A percentile compares a stretch with the other conserved stretches of the same genome.
These are phyloP conservation scores for Melaleuca alternifolia DNA, from an alignment of 345 rosid species.

Conservation along the genomic window DNA sequence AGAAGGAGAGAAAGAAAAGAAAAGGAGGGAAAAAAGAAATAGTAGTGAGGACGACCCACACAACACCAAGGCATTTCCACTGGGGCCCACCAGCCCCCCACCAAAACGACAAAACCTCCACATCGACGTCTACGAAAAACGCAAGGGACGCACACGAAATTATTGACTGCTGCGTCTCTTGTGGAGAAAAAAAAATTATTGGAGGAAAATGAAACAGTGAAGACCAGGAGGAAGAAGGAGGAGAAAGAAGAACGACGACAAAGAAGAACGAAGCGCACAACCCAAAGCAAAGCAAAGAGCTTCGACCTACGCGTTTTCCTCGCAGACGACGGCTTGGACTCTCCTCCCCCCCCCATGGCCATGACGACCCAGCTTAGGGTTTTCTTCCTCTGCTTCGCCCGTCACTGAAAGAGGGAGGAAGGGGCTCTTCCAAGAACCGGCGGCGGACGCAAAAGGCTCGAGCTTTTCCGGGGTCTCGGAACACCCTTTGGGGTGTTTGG, in stretches of 20 bases:
- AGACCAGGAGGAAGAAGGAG: background rate
- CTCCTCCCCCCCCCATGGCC: conserved; percentile 9
- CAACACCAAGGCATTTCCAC: background rate
- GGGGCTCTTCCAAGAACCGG: background rate
- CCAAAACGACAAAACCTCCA: background rate
- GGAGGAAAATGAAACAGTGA: background rate
- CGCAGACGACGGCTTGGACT: conserved; percentile 21
- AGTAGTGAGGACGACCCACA: background rate
- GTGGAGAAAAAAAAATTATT: background rate
- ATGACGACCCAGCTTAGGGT: background rate
- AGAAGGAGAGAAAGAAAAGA: background rate
- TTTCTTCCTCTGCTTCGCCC: background rate
- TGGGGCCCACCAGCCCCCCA: background rate
- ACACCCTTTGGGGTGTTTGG: conserved; percentile 17
- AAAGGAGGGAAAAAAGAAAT: background rate
- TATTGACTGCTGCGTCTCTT: background rate
- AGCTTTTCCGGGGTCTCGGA: background rate
- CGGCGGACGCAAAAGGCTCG: background rate
- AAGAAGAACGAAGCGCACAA: background rate
- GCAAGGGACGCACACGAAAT: background rate
- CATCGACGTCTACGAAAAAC: background rate
- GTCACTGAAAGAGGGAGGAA: background rate
- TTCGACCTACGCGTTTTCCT: conserved; percentile 44
- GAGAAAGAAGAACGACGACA: background rate
- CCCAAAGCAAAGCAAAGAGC: background rate